Evolutionary conservation across 345 rosid species (phyloP), one percentile per base, ranked within the genome.

Genomic region (Limnanthes douglasii): DNA sequence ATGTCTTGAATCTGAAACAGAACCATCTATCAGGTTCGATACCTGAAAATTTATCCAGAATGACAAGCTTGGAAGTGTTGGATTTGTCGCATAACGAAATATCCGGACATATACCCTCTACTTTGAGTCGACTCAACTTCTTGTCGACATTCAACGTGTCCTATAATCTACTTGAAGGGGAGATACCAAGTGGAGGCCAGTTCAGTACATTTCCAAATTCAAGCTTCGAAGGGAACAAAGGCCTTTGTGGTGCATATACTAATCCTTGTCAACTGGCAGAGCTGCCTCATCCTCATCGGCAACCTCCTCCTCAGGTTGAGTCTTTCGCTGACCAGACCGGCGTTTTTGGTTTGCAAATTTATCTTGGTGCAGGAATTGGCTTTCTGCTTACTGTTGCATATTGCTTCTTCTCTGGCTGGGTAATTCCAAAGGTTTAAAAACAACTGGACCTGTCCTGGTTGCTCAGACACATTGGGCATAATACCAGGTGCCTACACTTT

Each of bases 211-310:
- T 86, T 22, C 83, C 90, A 3, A 73, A 65, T 50, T 65, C 94
- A 28, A 81, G 96, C 65, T 81, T 80, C 4, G 92, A 78, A 57
- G 81, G 66, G 16, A 86, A 77, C 31, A n/a, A n/a, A n/a, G 13
- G 33, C 30, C 86, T 86, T 8, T 81, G 96, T n/a, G 92, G 93
- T 11, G 81, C 75, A 15, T 79, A 72, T 12, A 37, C 62, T 39
- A 36, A 41, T 29, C 48, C 45, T 15, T 80, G 96, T 64, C 29
- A n/a, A n/a, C n/a, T n/a, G n/a, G n/a, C n/a, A n/a, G n/a, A n/a
- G n/a, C n/a, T n/a, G n/a, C n/a, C n/a, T n/a, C n/a, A n/a, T n/a
- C n/a, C n/a, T n/a, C n/a, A n/a, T n/a, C n/a, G n/a, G n/a, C n/a
- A n/a, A n/a, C n/a, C n/a, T n/a, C n/a, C n/a, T n/a, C n/a, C n/a